phyloP scores from a whole-genome alignment of 441 rosid species.

The Biscutella laevigata region DNA sequence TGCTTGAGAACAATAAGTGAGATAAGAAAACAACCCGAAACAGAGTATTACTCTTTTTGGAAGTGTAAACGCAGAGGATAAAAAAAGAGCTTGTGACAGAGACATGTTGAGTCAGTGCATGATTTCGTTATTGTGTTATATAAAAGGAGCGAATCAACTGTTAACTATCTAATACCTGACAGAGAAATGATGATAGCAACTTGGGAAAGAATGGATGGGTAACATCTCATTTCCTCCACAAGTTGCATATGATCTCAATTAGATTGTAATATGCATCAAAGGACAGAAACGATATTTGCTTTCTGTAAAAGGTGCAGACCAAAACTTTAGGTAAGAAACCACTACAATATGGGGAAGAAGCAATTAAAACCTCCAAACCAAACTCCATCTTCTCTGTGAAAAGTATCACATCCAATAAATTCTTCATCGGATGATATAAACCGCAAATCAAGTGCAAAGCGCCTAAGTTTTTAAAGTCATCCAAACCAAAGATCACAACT shows the following conservation, averaged over 20 bases:
- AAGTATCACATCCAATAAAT: background rate
- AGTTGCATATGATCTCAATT: background rate
- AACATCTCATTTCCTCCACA: background rate
- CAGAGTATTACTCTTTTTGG: background rate
- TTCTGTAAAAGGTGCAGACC: background rate
- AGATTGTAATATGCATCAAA: background rate
- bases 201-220: background rate
- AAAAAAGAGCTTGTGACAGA: background rate
- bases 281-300: background rate
- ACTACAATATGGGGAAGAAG: background rate
- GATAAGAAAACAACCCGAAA: conserved; percentile 1
- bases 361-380: background rate
- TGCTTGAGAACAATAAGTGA: conserved; percentile 19
- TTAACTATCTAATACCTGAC: background rate
- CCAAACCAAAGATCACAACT: conserved; percentile 2
- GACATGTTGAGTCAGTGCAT: background rate
- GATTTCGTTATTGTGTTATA: background rate
- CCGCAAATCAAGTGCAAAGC: background rate
- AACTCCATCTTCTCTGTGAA: background rate
- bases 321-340: conserved; percentile 1
- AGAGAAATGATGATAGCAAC: background rate
- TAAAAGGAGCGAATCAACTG: background rate
- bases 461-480: background rate
- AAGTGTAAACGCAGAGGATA: background rate
- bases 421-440: background rate